These are phyloP conservation scores for Pseudonitzschia pungens DNA, from an alignment of 108 stramenopile species.

Conservation along the genomic window DNA sequence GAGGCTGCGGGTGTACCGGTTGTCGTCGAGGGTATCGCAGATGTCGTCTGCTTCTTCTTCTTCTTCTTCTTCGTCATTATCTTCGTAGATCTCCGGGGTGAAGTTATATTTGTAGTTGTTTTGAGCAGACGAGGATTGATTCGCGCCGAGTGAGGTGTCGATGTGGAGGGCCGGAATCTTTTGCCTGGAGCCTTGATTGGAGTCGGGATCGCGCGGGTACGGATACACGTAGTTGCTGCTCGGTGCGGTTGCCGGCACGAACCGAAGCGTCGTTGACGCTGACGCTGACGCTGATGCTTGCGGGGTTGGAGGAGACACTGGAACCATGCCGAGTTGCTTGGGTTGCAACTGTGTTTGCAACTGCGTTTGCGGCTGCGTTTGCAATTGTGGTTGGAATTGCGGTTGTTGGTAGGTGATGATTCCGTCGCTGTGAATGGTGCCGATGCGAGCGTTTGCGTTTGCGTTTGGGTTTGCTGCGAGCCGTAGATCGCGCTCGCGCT, in stretches of 20 bases:
- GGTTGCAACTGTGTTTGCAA: neutral
- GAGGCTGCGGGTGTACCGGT: constrained; percentile 11
- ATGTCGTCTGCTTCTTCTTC: neutral
- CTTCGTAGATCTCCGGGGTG: neutral
- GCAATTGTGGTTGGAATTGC: neutral
- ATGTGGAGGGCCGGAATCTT: neutral
- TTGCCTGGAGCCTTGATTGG: neutral
- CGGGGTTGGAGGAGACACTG: neutral
- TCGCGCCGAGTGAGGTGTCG: neutral
- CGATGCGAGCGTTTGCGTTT: neutral
- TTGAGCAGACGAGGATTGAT: neutral
- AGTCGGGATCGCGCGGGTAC: no score
- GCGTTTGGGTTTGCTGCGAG: neutral
- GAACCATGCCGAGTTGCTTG: neutral
- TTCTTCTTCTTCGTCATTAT: neutral
- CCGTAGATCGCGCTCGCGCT: no score
- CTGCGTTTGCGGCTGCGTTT: neutral
- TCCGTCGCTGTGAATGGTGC: neutral
- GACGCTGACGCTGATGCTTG: neutral
- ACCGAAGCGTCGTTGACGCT: neutral
- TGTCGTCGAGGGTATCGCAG: constrained; percentile 1
- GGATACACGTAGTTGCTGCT: neutral
- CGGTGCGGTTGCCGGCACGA: neutral
- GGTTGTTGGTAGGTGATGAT: neutral
- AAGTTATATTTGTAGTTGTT: neutral